phyloP scores from a whole-genome alignment of 345 rosid genomes.

The Erysimum cheiranthoides region DNA sequence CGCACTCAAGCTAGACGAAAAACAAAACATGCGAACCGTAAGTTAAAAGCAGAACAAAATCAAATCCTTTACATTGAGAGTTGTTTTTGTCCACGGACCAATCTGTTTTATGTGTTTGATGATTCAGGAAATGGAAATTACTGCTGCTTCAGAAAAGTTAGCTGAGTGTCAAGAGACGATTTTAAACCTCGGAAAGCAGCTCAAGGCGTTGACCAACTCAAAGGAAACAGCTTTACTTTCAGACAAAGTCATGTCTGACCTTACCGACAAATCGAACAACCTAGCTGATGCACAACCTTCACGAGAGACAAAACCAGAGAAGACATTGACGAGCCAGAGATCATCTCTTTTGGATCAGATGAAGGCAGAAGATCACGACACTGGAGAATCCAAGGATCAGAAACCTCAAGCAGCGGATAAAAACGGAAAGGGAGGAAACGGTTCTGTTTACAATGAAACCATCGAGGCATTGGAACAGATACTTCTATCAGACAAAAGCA shows the following conservation, averaged over 20 bases:
- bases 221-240: constrained; percentile 59
- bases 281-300: constrained; percentile 34
- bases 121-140: constrained; percentile 78
- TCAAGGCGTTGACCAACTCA: constrained; percentile 75
- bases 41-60: constrained; percentile 52
- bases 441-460: constrained; percentile 44
- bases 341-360: constrained; percentile 84
- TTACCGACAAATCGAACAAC: constrained; percentile 36
- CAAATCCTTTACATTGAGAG: constrained; percentile 16
- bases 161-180: constrained; percentile 96
- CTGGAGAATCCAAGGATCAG: constrained; percentile 29
- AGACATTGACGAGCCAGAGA: constrained; percentile 54
- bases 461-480: constrained; percentile 55
- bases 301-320: constrained; percentile 46
- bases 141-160: constrained; percentile 91
- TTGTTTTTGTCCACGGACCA: not conserved
- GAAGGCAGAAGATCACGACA: constrained; percentile 74
- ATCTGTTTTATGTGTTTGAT: constrained; percentile 21
- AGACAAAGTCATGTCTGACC: constrained; percentile 54
- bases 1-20: constrained; percentile 56
- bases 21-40: constrained; percentile 62
- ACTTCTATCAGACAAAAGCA: constrained; percentile 43
- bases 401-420: constrained; percentile 37
- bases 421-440: constrained; percentile 36
- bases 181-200: constrained; percentile 84